Evolutionary conservation across 2,329 filamentous ascomycete genomes (phyloP).

Genomic region (Microdochium nivale): DNA sequence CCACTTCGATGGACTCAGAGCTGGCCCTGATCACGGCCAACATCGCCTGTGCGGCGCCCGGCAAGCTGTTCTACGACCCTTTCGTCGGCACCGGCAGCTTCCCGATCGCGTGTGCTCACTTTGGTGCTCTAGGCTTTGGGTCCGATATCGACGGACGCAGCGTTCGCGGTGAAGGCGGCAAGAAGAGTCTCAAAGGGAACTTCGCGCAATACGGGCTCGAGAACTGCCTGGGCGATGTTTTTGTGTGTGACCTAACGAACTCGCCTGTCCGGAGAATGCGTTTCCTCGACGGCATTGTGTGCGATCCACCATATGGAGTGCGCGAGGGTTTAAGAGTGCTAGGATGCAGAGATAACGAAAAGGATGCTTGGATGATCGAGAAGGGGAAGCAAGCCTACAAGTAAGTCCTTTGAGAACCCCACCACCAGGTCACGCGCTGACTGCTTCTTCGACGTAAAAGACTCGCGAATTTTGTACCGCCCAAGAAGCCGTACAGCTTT

Average conservation of each 20-base stretch:
- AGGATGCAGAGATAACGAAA: constrained; percentile 61
- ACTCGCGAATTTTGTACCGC: constrained; percentile 65
- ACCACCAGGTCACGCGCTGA: constrained; percentile 4
- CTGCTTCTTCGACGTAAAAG: constrained; percentile 21
- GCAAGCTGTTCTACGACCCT: constrained; percentile 85
- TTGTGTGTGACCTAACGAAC: constrained; percentile 83
- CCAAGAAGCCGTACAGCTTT: constrained; percentile 90
- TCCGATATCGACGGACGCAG: constrained; percentile 91
- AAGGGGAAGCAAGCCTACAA: constrained; percentile 62
- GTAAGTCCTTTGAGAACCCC: constrained; percentile 31
- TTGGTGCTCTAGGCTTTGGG: constrained; percentile 74
- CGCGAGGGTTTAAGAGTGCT: constrained; percentile 85
- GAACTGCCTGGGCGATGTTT: constrained; percentile 62
- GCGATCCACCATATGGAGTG: constrained; percentile 93
- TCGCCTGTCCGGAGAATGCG: constrained; percentile 55
- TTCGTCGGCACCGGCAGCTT: constrained; percentile 96
- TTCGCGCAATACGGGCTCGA: constrained; percentile 75
- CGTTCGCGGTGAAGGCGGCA: constrained; percentile 62
- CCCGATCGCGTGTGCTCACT: constrained; percentile 80
- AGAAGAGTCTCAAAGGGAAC: constrained; percentile 53
- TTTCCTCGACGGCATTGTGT: constrained; percentile 77
- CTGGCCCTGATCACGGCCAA: constrained; percentile 88
- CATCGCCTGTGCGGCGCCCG: constrained; percentile 71
- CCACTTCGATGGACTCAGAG: constrained; percentile 95
- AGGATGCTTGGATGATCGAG: constrained; percentile 50